Conservation (phyloP, 306 rosid species). For the Malus domestica region ASM211411v1 NC_041791.1:32770001-32770500, state of each 20-base stretch:
- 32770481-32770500: too few species aligned
- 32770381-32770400: constrained; percentile 2
- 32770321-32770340: constrained; percentile 13
- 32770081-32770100: constrained; percentile 71
- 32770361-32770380: constrained; percentile 23
- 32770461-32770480: fast-evolving
- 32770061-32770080: constrained; percentile 57
- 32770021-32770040: constrained; percentile 65
- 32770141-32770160: constrained; percentile 90
- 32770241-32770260: background rate
- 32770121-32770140: constrained; percentile 75
- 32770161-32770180: constrained; percentile 79
- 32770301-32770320: background rate
- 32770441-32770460: background rate
- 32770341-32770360: constrained; percentile 35
- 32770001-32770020: constrained; percentile 43
- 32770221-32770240: too few species aligned
- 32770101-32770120: constrained; percentile 89
- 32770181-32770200: constrained; percentile 30
- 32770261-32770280: too few species aligned
- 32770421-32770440: constrained; percentile 1
- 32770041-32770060: constrained; percentile 58
- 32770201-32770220: background rate
- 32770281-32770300: too few species aligned
- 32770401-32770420: background rate